phyloP scores from a whole-genome alignment of 2,329 filamentous ascomycete genomes.

The Colletotrichum australisinense region DNA sequence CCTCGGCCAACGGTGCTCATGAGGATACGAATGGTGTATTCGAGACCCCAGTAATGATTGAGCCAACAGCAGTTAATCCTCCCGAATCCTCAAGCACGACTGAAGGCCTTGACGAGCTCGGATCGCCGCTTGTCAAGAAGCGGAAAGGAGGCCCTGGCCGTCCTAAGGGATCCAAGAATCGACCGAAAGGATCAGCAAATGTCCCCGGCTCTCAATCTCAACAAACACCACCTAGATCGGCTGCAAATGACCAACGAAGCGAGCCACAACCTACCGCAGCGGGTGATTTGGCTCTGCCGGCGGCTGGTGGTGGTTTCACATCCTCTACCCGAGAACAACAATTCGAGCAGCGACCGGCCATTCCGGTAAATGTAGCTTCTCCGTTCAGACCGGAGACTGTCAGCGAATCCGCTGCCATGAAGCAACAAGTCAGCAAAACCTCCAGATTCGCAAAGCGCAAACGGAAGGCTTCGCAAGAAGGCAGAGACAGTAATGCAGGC shows the following conservation, averaged over 20 bases:
- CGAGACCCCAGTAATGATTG: not conserved
- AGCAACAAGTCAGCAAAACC: not conserved
- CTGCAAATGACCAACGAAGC: not conserved
- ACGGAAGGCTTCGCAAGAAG: not conserved
- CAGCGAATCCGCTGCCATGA: not conserved
- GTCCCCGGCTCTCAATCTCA: not conserved
- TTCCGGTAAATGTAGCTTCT: not conserved
- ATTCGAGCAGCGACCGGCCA: not conserved
- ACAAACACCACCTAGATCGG: not conserved
- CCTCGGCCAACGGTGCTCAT: no score
- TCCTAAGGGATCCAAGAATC: slow-evolving; percentile 65
- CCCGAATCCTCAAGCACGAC: not conserved
- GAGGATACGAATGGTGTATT: not conserved
- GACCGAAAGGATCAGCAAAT: slow-evolving; percentile 48
- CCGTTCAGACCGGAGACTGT: not conserved
- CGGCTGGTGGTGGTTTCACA: not conserved
- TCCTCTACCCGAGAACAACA: not conserved
- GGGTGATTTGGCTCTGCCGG: not conserved
- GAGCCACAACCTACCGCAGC: not conserved
- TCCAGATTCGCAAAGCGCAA: slow-evolving; percentile 8
- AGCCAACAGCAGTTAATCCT: not conserved
- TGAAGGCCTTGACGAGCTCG: slow-evolving; percentile 5
- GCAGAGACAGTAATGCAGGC: not conserved
- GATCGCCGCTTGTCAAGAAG: slow-evolving; percentile 47
- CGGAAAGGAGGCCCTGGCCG: slow-evolving; percentile 49